These are phyloP conservation scores for Punica granatum DNA, from an alignment of 345 rosid species.

Conservation along the genomic window DNA sequence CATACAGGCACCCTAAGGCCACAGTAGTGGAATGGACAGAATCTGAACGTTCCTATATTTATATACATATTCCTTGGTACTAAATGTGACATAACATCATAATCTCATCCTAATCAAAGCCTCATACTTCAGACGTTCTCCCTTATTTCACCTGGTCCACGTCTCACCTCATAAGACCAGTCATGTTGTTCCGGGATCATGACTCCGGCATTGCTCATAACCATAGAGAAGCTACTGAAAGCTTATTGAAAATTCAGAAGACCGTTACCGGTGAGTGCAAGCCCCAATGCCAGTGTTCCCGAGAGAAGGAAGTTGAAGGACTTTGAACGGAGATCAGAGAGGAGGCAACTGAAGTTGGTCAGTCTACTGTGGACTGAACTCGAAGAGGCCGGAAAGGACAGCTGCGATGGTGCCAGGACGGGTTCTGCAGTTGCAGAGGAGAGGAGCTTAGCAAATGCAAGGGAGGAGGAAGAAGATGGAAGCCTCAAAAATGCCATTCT, in stretches of 20 bases:
- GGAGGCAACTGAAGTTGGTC: conserved; percentile 9
- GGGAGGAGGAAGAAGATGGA: conserved; percentile 16
- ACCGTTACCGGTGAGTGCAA: conserved; percentile 51
- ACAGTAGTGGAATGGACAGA: no score
- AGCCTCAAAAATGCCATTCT: conserved; percentile 27
- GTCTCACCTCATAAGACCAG: no score
- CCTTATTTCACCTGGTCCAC: no score
- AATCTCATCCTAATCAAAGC: neutral
- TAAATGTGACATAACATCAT: neutral
- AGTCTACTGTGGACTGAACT: neutral
- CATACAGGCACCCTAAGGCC: no score
- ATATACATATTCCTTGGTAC: no score
- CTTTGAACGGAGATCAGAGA: conserved; percentile 36
- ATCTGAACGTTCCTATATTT: no score
- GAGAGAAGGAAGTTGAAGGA: conserved; percentile 47
- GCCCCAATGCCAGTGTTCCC: conserved; percentile 57
- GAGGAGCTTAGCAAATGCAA: conserved; percentile 4
- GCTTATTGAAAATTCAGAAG: neutral
- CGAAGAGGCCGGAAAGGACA: neutral
- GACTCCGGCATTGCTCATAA: no score
- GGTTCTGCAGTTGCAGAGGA: neutral
- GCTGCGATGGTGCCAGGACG: neutral
- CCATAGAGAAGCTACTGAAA: neutral
- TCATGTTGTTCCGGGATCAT: no score
- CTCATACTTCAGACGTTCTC: no score